Conservation (phyloP, 192 early-diverging fungal genomes). For the Coemansia sp. region DNA sequence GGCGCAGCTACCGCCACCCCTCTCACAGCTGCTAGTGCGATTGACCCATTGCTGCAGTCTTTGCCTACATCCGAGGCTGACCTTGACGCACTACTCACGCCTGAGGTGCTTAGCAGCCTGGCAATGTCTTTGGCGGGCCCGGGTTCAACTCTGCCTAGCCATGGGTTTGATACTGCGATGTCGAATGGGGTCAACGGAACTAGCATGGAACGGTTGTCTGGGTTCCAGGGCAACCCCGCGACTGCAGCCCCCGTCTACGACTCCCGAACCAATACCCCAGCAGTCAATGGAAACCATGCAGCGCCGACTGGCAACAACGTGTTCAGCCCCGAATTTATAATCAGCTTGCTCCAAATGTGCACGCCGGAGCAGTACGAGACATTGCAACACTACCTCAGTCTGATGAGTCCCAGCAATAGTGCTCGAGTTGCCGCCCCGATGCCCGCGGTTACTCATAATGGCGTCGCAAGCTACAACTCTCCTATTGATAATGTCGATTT, state of each 20-base stretch:
- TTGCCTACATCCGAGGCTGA: conserved; percentile 5
- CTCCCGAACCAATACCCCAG: background rate
- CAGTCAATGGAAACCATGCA: background rate
- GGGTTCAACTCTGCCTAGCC: background rate
- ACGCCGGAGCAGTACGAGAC: conserved; percentile 39
- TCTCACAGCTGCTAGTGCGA: background rate
- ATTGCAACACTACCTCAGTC: conserved; percentile 24
- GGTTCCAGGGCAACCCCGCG: background rate
- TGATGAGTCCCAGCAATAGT: conserved; percentile 7
- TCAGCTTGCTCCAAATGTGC: conserved; percentile 12
- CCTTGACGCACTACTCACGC: conserved; percentile 11
- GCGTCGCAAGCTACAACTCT: background rate
- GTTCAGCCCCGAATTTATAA: conserved; percentile 6
- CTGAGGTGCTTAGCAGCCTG: conserved; percentile 7
- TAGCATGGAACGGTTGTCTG: conserved; percentile 5
- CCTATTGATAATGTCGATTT: background rate
- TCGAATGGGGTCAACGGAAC: background rate
- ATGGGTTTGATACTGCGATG: background rate
- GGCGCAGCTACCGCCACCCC: background rate
- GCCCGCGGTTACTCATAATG: background rate
- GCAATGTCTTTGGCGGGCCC: background rate
- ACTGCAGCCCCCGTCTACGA: background rate
- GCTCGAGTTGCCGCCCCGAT: background rate
- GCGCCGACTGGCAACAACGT: background rate
- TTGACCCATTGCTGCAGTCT: background rate